Percentiles rank a stretch among this genome's conserved stretches.
Evolutionary conservation across 768 basidiomycete genomes (phyloP).

Genomic region (Clitopilus hobsonii): DNA sequence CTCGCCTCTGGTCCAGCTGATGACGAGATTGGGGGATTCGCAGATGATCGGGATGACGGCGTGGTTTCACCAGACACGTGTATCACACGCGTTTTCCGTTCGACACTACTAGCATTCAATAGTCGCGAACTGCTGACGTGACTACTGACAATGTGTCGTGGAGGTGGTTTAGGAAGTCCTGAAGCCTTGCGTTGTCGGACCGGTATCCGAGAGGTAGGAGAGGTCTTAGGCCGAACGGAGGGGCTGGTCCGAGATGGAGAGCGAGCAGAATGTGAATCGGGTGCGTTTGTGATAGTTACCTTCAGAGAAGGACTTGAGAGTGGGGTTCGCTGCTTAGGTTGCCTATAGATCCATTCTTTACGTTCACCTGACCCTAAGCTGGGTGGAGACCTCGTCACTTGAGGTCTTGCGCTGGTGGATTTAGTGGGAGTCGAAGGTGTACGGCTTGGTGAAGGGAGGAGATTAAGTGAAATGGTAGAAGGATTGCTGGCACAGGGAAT

Average conservation of each 20-base stretch:
- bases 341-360: conserved; percentile 18
- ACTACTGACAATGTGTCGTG: conserved; percentile 12
- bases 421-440: conserved; percentile 4
- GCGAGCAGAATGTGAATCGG: not conserved
- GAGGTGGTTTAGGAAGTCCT: conserved; percentile 12
- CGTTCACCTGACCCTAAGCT: conserved; percentile 5
- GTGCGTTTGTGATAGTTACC: not conserved
- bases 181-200: conserved; percentile 9
- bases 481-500: conserved; percentile 5
- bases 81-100: not conserved
- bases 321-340: conserved; percentile 13
- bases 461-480: conserved; percentile 6
- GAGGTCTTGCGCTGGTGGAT: not conserved
- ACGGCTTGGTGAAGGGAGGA: not conserved
- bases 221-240: not conserved
- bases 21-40: not conserved
- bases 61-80: not conserved
- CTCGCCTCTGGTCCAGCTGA: not conserved
- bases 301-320: conserved; percentile 3
- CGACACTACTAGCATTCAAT: not conserved
- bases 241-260: not conserved
- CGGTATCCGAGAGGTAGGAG: conserved; percentile 13
- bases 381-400: not conserved
- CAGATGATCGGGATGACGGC: not conserved
- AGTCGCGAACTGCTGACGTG: not conserved